Evolutionary conservation across 140 eudicot genomes (phyloP), one percentile per base, ranked within the genome.

Genomic region (Artemisia princeps): DNA sequence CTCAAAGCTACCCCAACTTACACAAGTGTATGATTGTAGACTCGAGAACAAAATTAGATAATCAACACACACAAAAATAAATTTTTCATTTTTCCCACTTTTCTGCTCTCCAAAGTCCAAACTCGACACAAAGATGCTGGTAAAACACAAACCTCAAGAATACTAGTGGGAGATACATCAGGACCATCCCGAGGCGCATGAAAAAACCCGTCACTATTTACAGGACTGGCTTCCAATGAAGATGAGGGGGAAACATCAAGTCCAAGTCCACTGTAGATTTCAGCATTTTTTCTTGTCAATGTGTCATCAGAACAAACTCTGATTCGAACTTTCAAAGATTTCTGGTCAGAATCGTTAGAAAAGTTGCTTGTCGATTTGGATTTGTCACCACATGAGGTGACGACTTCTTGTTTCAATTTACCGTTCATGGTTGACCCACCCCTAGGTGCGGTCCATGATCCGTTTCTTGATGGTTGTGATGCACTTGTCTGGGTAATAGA

Each of bases 211-310:
- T 77, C 82, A 81, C 89, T 82, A 44, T 78, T 78, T 23, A 72
- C 67, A 30, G 85, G 94, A 64, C 86, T 88, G 52, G 77, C 79
- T 65, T 86, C 90, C 74, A 80, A 54, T 26, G 99, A 94, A 22
- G 96, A 86, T 24, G 96, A 76, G 10, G 99, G 99, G 62, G 99
- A 94, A 7, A 76, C 79, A 76, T 77, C 98, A 4, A 94, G 99
- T 48, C 99, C 99, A 53, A 94, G 99, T 28, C 99, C 99, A 79
- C 95, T 85, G 73, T 85, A 92, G 65, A 92, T 83, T 78, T 86
- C 98, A 70, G 96, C 89, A 19, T 85, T 88, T 73, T 79, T 81
- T 76, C 65, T 74, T 37, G 80, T 76, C 40, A 84, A 62, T 76
- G 64, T 71, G 76, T 88, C 82, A 64, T 88, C 95, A 51, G 89